phyloP scores from a whole-genome alignment of 208 protist genomes.

The Angomonas desouzai region DNA sequence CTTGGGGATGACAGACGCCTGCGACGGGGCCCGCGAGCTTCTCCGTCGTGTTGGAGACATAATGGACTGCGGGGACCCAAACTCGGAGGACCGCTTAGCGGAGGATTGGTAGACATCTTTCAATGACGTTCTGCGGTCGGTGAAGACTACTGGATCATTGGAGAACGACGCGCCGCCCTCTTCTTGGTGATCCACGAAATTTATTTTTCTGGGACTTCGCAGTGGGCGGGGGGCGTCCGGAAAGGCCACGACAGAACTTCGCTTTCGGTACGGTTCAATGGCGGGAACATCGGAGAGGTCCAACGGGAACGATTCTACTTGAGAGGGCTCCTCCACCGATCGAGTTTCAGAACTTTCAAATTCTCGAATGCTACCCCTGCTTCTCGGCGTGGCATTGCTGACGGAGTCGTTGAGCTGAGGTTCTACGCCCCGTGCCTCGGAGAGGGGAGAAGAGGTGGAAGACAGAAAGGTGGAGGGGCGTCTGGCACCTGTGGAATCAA shows the following conservation, averaged over 20 bases:
- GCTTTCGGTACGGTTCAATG: neutral
- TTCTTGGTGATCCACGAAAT: neutral
- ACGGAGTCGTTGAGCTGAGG: neutral
- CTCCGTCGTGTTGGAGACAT: neutral
- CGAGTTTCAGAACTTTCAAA: conserved; percentile 4
- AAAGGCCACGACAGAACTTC: neutral
- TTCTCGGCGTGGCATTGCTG: neutral
- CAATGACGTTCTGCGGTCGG: conserved; percentile 1
- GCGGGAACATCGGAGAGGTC: neutral
- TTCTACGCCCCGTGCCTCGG: neutral
- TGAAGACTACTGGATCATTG: conserved; percentile 4
- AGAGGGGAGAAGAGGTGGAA: neutral
- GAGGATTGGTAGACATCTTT: conserved; percentile 6
- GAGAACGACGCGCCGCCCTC: neutral
- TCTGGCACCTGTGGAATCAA: neutral
- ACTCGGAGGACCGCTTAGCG: neutral
- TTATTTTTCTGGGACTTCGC: neutral
- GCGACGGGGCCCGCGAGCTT: neutral
- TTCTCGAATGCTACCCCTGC: neutral
- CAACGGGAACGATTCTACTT: neutral
- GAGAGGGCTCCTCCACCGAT: neutral
- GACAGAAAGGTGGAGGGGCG: neutral
- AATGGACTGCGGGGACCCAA: neutral
- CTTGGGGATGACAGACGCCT: conserved; percentile 11
- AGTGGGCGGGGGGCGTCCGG: neutral